These are phyloP conservation scores for Adansonia gregorii DNA, from an alignment of 441 rosid genomes.

Conservation along the genomic window DNA sequence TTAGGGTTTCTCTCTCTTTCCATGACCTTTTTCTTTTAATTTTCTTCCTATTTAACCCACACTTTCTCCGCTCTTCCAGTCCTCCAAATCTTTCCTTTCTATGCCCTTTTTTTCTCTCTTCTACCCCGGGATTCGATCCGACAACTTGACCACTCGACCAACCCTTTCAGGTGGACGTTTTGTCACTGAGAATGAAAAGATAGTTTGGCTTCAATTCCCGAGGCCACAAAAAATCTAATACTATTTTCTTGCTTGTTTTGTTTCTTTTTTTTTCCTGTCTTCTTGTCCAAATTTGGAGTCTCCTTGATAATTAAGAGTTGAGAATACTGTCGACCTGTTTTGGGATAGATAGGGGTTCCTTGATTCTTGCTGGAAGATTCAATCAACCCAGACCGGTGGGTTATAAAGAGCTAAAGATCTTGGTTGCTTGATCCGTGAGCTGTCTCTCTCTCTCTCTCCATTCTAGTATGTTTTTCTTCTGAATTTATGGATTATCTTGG, in stretches of 20 bases:
- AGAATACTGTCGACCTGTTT: neutral
- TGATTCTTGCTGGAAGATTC: slow-evolving; percentile 28
- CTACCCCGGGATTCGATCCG: slow-evolving; percentile 57
- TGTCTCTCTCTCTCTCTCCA: neutral
- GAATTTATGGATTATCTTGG: neutral
- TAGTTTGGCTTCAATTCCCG: slow-evolving; percentile 41
- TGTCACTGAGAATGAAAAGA: neutral
- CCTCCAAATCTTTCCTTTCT: slow-evolving; percentile 30
- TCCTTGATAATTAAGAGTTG: slow-evolving; percentile 19
- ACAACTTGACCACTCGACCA: slow-evolving; percentile 29
- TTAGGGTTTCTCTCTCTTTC: slow-evolving; percentile 41
- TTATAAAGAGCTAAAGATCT: slow-evolving; percentile 34
- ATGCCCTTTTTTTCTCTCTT: neutral
- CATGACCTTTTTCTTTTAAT: neutral
- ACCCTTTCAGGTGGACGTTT: slow-evolving; percentile 6
- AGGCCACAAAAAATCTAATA: slow-evolving; percentile 28
- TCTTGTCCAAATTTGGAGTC: slow-evolving; percentile 17
- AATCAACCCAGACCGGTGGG: slow-evolving; percentile 43
- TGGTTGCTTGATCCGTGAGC: slow-evolving; percentile 37
- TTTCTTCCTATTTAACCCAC: slow-evolving; percentile 46
- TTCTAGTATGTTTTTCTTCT: neutral
- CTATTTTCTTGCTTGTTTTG: neutral
- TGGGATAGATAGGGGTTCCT: slow-evolving; percentile 2
- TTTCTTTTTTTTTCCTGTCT: neutral
- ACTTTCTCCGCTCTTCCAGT: slow-evolving; percentile 37